Percentiles rank a stretch among this genome's conserved stretches.
Evolutionary conservation across 257 asterid genomes (phyloP).

Genomic region (Henckelia pumila): DNA sequence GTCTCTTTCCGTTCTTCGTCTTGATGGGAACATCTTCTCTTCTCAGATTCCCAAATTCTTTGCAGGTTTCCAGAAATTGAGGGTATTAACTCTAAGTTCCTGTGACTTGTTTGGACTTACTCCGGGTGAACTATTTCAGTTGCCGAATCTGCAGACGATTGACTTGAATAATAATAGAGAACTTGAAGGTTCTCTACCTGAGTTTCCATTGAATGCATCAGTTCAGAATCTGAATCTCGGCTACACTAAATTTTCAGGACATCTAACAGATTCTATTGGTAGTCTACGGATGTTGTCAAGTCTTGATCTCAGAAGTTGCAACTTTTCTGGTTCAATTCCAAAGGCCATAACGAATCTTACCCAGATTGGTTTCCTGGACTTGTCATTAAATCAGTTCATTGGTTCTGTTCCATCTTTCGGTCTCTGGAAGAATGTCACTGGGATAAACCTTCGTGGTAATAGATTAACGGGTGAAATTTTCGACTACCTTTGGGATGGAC

Average conservation of each 20-base stretch:
- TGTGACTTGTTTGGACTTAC: conserved; percentile 37
- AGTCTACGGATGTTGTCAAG: conserved; percentile 36
- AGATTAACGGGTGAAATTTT: conserved; percentile 18
- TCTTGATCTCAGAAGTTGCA: conserved; percentile 36
- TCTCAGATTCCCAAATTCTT: conserved; percentile 40
- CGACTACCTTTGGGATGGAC: conserved; percentile 39
- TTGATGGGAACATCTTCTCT: conserved; percentile 39
- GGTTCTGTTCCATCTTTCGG: not conserved
- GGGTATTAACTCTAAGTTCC: conserved; percentile 30
- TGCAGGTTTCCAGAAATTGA: conserved; percentile 39
- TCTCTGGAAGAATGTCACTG: not conserved
- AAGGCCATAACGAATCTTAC: conserved; percentile 40
- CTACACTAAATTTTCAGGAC: conserved; percentile 44
- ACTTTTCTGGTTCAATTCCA: conserved; percentile 54
- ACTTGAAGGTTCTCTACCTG: conserved; percentile 54
- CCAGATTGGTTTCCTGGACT: conserved; percentile 31
- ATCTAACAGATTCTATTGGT: conserved; percentile 48
- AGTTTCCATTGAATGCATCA: conserved; percentile 42
- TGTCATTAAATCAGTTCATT: not conserved
- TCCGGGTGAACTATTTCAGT: conserved; percentile 45
- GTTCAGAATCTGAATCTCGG: conserved; percentile 41
- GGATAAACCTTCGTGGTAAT: not conserved
- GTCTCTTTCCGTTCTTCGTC: conserved; percentile 41
- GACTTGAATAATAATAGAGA: conserved; percentile 40
- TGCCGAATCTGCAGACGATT: conserved; percentile 35